Percentiles rank a stretch among this genome's conserved stretches.
phyloP scores from a whole-genome alignment of 2,329 filamentous ascomycete genomes.

The Chrysoporthe puriensis region DNA sequence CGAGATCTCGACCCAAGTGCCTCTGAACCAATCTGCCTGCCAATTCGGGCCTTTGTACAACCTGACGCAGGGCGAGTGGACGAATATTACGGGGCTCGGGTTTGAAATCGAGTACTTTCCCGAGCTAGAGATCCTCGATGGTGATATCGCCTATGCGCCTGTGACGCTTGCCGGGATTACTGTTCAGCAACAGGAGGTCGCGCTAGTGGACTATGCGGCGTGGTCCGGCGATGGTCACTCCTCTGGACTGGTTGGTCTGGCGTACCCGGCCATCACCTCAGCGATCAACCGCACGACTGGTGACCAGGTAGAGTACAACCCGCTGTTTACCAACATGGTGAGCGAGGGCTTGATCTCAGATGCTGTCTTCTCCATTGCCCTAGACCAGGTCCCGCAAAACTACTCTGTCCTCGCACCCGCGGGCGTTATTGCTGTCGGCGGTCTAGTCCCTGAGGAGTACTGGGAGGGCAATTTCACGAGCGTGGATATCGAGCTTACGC shows the following conservation, averaged over 20 bases:
- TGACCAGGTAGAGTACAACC: constrained; percentile 47
- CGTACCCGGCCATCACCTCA: constrained; percentile 45
- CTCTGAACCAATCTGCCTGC: constrained; percentile 27
- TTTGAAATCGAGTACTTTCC: constrained; percentile 29
- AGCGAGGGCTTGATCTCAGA: constrained; percentile 48
- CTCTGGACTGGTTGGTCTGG: constrained; percentile 55
- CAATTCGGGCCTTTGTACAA: constrained; percentile 31
- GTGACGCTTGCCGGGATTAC: constrained; percentile 50
- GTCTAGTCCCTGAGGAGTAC: constrained; percentile 48
- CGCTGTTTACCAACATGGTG: constrained; percentile 53
- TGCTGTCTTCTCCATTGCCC: constrained; percentile 48
- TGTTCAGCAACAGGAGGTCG: constrained; percentile 52
- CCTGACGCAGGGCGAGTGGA: constrained; percentile 17
- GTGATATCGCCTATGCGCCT: constrained; percentile 51
- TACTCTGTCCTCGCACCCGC: constrained; percentile 30
- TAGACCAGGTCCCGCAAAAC: constrained; percentile 48
- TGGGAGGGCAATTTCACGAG: constrained; percentile 33
- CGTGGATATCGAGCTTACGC: constrained; percentile 37
- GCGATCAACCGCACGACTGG: constrained; percentile 55
- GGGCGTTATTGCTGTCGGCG: constrained; percentile 51
- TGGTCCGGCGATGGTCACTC: constrained; percentile 58
- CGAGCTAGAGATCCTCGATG: constrained; percentile 38
- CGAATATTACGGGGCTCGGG: constrained; percentile 21
- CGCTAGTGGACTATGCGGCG: constrained; percentile 52
- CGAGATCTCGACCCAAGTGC: constrained; percentile 32